These are phyloP conservation scores for Vigna unguiculata DNA, from an alignment of 306 rosid genomes.

Conservation along the genomic window DNA sequence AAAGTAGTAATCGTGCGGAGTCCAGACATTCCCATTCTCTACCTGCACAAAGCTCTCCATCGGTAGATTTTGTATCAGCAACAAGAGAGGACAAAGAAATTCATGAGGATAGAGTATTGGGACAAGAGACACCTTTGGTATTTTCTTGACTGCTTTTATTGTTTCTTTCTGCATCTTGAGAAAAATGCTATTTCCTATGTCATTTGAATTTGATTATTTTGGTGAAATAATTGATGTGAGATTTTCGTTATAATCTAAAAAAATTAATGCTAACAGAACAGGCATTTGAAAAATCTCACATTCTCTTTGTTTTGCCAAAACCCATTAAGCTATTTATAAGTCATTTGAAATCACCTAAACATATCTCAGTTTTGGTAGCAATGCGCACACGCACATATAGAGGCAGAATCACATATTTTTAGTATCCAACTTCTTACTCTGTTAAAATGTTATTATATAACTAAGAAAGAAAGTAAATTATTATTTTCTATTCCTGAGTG, in stretches of 20 bases:
- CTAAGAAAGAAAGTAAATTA: neutral
- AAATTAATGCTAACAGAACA: neutral
- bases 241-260: neutral
- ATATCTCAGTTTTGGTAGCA: slow-evolving; percentile 20
- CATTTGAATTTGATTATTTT: slow-evolving; percentile 1
- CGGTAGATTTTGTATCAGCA: slow-evolving; percentile 66
- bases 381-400: neutral
- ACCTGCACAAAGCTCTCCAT: slow-evolving; percentile 78
- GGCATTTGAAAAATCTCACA: slow-evolving; percentile 29
- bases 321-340: slow-evolving; percentile 19
- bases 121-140: slow-evolving; percentile 89
- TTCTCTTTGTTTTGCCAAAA: slow-evolving; percentile 24
- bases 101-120: slow-evolving; percentile 68
- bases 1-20: slow-evolving; percentile 65
- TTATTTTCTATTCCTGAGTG: neutral
- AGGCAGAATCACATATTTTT: neutral
- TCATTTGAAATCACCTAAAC: slow-evolving; percentile 32
- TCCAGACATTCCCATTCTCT: slow-evolving; percentile 72
- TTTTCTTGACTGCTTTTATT: slow-evolving; percentile 43
- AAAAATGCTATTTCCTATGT: slow-evolving; percentile 26
- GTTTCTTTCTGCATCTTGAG: slow-evolving; percentile 31
- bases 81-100: slow-evolving; percentile 71
- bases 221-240: neutral
- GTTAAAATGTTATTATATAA: slow-evolving; percentile 29
- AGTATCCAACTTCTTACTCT: neutral